Evolutionary conservation across 495 filamentous ascomycete genomes (phyloP), one percentile per base, ranked within the genome.

Genomic region (Eremomyces bilateralis): DNA sequence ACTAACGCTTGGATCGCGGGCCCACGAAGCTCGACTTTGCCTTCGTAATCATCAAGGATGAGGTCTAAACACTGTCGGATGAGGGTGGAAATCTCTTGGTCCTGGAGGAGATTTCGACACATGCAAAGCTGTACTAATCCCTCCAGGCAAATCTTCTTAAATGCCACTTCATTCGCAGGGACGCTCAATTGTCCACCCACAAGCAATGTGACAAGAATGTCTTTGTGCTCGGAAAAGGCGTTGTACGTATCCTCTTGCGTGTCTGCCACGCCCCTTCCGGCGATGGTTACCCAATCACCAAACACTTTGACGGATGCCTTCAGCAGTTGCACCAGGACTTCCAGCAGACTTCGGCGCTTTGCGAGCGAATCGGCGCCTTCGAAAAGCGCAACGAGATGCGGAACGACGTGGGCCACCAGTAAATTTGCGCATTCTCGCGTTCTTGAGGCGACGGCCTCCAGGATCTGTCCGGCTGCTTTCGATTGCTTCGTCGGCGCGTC

Each of bases 401-500:
- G 64, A 28, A 79, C 48, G 6, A 69, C 54, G 11, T 60, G 59
- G 43, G 65, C 62, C 1, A 72, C 50, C 20, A 75, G 47, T 17
- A 71, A 52, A 18, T 59, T 57, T 28, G 68, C 67, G 0, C 69
- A 56, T n/a, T 57, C 47, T 0, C 57, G 47, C n/a, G 67, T 71
- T 13, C 69, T 62, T 20, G 56, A 54, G 3, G 69, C 65, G 10
- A 74, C 41, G 11, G 60, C 60, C 8, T 61, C 56, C 15, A 81
- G 47, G 12, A 81, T 76, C 31, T 67, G 61, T 10, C 73, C 70
- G 3, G 69, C 60, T 11, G 76, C 71, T 49, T 71, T 69, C 6
- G 76, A 75, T 45, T 81, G 70, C 48, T 78, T 80, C 20, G 76
- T 72, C 37, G 76, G 74, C n/a, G 76, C 73, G 41, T 80, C 76